Percentiles rank a stretch among this genome's conserved stretches.
phyloP scores from a whole-genome alignment of 2,329 filamentous ascomycete species.

The Aschersonia sp. region DNA sequence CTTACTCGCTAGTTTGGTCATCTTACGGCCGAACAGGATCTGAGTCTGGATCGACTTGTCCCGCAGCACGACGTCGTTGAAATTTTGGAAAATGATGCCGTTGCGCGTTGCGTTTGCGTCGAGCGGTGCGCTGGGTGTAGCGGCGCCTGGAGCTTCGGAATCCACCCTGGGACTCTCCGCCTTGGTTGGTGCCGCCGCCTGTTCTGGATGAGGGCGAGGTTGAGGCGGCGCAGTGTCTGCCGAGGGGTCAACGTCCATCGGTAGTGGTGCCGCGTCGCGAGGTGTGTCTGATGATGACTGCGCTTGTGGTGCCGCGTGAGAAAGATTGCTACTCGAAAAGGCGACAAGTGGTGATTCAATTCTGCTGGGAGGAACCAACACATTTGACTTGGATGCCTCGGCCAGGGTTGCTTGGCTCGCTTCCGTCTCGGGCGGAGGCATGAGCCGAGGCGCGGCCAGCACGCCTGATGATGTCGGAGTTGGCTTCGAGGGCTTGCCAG shows the following conservation, averaged over 20 bases:
- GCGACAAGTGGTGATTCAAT: conserved; percentile 10
- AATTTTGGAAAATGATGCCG: conserved; percentile 45
- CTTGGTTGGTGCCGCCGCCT: conserved; percentile 5
- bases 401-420: conserved; percentile 3
- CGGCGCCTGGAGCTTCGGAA: conserved; percentile 2
- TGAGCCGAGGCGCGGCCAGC: conserved; percentile 22
- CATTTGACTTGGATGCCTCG: conserved; percentile 24
- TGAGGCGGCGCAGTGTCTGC: not conserved
- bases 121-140: not conserved
- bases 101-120: conserved; percentile 22
- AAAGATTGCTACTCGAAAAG: no score
- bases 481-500: no score
- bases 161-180: conserved; percentile 3
- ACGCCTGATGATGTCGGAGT: conserved; percentile 14
- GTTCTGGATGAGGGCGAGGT: conserved; percentile 5
- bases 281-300: not conserved
- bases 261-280: not conserved
- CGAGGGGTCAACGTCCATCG: not conserved
- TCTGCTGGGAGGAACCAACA: conserved; percentile 30
- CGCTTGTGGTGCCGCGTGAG: no score
- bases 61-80: conserved; percentile 39
- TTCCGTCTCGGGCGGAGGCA: conserved; percentile 13
- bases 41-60: conserved; percentile 42
- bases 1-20: conserved; percentile 41
- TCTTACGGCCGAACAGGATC: conserved; percentile 43